Evolutionary conservation across 2,329 filamentous ascomycete species (phyloP), one percentile per base, ranked within the genome.

Genomic region (Camillea tinctor): DNA sequence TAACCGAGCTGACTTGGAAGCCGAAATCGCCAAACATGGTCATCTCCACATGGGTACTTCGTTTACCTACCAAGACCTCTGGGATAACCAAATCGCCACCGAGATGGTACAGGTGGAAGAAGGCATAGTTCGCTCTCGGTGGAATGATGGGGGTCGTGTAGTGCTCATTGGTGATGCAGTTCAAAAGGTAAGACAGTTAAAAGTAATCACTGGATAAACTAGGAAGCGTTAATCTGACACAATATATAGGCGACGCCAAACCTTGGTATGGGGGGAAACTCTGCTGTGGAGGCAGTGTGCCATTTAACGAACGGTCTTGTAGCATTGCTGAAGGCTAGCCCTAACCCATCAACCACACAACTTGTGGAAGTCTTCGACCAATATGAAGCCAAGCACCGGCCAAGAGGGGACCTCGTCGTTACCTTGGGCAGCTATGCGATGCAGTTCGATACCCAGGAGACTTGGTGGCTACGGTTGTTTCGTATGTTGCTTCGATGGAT

Each of bases 371-470:
- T 63, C 7, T 66, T 69, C 19, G 50, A 54, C 30, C 50, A 50
- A 19, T 71, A 69, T 51, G 65, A 64, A 50, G 26, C n/a, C 36
- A 60, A 57, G 52, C 68, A 70, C 22, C 60, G 63, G 24, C 66
- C 68, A 9, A 66, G 63, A 11, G 64, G 66, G 7, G 22, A 63
- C 6, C 44, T 53, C 6, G 54, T 65, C 13, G 61, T 68, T 19
- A 60, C 30, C 2, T 24, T 63, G 24, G 69, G 68, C 13, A 60
- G 63, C 19, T 64, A 66, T 5, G 60, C 68, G 21, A 69, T 67
- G 7, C 64, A 66, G 1, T 70, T 65, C 40, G 69, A 71, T 50
- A 65, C 67, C 11, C 61, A 69, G 60, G 64, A 70, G 22, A 65
- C 60, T 8, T 69, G 68, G 69, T 67, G 60, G 57, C 52, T 57